Evolutionary conservation across 352 stramenopile species (phyloP).

Genomic region (Phytophthora fragariae): DNA sequence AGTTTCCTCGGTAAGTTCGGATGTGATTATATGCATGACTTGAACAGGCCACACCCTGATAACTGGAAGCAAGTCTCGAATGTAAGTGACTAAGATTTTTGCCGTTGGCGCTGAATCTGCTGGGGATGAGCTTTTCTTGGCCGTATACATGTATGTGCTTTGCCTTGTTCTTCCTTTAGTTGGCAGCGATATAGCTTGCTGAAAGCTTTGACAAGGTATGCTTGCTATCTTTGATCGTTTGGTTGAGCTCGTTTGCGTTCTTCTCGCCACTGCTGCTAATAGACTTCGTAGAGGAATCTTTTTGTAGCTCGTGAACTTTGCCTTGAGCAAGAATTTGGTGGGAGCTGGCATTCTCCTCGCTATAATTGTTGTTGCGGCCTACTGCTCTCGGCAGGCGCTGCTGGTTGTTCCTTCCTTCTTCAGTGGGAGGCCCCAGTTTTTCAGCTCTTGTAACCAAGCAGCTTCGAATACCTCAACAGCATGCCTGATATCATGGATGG

Average conservation of each 20-base stretch:
- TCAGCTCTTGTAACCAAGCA: not conserved
- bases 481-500: constrained; percentile 61
- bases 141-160: constrained; percentile 3
- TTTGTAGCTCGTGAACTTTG: constrained; percentile 30
- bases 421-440: constrained; percentile 6
- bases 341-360: constrained; percentile 8
- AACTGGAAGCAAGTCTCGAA: not conserved
- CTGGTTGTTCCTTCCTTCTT: constrained; percentile 16
- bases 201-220: constrained; percentile 15
- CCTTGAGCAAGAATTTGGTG: not conserved
- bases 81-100: constrained; percentile 21
- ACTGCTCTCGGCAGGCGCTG: constrained; percentile 16
- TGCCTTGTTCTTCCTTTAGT: constrained; percentile 43
- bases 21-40: constrained; percentile 3
- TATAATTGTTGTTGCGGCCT: constrained; percentile 46
- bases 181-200: constrained; percentile 11
- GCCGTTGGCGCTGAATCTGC: constrained; percentile 2
- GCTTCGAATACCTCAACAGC: not conserved
- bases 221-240: constrained; percentile 38
- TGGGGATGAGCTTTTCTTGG: constrained; percentile 36
- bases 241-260: not conserved
- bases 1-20: constrained; percentile 31
- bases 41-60: constrained; percentile 8
- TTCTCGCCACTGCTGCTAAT: constrained; percentile 35
- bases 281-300: constrained; percentile 23